A percentile compares a stretch with the other conserved stretches of the same genome.
phyloP scores from a whole-genome alignment of 179 eudicot species.

The Silene coronaria region DNA sequence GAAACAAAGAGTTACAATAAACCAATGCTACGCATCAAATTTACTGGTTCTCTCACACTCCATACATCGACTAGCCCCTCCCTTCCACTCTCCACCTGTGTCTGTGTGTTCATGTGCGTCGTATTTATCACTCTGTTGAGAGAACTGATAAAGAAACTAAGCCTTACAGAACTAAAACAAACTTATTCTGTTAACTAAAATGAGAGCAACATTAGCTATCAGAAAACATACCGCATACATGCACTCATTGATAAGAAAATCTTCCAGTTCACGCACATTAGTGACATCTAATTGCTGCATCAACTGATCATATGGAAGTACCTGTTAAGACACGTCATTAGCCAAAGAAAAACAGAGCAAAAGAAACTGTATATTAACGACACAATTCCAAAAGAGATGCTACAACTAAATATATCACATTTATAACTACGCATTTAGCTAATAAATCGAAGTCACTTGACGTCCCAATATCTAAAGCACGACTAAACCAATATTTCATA shows the following conservation, averaged over 20 bases:
- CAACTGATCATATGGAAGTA: constrained; percentile 69
- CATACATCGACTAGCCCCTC: too few relatives aligned
- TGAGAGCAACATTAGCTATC: background rate
- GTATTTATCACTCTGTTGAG: background rate
- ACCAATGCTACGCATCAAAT: too few relatives aligned
- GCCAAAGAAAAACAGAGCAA: background rate
- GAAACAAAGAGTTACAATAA: too few relatives aligned
- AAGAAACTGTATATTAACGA: background rate
- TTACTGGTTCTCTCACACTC: too few relatives aligned
- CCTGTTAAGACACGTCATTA: constrained; percentile 38
- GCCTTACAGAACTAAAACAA: background rate
- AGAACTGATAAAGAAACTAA: background rate
- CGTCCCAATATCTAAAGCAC: background rate
- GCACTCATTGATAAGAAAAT: constrained; percentile 95
- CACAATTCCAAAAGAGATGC: background rate
- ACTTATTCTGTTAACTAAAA: background rate
- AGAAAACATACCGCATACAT: constrained; percentile 83
- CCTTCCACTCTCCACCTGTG: too few relatives aligned
- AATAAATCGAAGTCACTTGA: background rate
- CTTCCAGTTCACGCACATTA: constrained; percentile 97
- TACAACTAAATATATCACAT: background rate
- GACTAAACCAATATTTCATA: background rate
- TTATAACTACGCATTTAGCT: background rate
- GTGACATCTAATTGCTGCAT: constrained; percentile 86
- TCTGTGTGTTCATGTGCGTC: background rate